A percentile compares a stretch with the other conserved stretches of the same genome.
phyloP scores from a whole-genome alignment of 805 yeast species.

The Candida takata region DNA sequence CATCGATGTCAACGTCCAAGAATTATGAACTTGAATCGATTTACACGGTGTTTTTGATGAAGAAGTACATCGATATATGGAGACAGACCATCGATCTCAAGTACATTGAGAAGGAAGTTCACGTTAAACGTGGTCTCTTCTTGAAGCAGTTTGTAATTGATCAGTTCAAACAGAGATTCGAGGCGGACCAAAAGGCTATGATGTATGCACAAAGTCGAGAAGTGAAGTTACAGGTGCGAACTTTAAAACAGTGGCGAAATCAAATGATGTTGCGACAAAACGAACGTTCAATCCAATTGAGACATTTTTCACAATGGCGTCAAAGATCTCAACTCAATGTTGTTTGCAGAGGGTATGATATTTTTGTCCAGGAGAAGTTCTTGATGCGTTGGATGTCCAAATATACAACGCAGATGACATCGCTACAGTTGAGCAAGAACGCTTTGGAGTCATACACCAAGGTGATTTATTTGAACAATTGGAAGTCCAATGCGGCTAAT shows the following conservation, averaged over 20 bases:
- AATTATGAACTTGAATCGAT: constrained; percentile 1
- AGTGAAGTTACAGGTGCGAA: background rate
- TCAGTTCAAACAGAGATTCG: constrained; percentile 13
- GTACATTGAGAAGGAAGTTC: constrained; percentile 7
- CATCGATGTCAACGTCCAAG: background rate
- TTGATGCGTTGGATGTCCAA: constrained; percentile 10
- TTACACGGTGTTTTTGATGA: background rate
- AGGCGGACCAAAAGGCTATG: constrained; percentile 4
- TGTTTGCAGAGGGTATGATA: constrained; percentile 3
- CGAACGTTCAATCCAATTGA: background rate
- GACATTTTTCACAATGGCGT: constrained; percentile 9
- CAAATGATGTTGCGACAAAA: constrained; percentile 2
- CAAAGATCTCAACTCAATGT: constrained; percentile 1
- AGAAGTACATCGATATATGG: constrained; percentile 10
- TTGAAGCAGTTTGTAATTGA: constrained; percentile 11
- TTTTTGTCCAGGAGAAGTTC: background rate
- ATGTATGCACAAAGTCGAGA: background rate
- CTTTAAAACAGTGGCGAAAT: constrained; percentile 10
- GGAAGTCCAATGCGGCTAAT: constrained; percentile 6
- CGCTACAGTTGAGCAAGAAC: constrained; percentile 8
- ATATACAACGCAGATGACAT: constrained; percentile 3
- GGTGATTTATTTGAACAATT: constrained; percentile 15
- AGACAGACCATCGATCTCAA: constrained; percentile 3
- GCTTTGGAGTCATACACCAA: constrained; percentile 15
- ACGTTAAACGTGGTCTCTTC: constrained; percentile 2